A percentile compares a stretch with the other conserved stretches of the same genome.
These are phyloP conservation scores for Meredithiella fracta DNA, from an alignment of 2,329 filamentous ascomycete genomes.

Conservation along the genomic window DNA sequence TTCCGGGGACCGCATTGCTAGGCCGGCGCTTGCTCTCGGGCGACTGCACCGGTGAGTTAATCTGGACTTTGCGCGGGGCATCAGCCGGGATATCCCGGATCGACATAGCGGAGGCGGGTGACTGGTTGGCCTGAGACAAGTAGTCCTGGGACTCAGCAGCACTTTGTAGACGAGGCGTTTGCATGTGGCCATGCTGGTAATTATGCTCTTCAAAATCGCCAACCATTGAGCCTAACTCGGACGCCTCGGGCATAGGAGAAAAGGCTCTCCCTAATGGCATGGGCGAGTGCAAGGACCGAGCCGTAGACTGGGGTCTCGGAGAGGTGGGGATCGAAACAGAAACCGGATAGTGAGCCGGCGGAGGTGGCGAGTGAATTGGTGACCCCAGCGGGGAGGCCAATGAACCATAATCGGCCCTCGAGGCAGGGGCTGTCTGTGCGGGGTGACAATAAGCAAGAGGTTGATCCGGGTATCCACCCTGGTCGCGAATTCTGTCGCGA, in stretches of 20 bases:
- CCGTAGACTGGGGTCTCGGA: background rate
- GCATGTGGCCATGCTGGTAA: background rate
- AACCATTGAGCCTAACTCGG: constrained; percentile 8
- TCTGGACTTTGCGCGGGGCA: constrained; percentile 5
- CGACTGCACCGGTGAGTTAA: constrained; percentile 8
- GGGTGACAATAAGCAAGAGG: constrained; percentile 3
- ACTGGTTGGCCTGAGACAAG: background rate
- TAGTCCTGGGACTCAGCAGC: constrained; percentile 4
- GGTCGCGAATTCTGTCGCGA: constrained; percentile 12
- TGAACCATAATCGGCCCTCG: constrained; percentile 1
- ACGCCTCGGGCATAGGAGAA: constrained; percentile 7
- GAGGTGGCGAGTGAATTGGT: constrained; percentile 1
- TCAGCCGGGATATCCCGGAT: constrained; percentile 5
- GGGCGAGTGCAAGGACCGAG: constrained; percentile 5
- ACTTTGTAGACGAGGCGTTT: constrained; percentile 11
- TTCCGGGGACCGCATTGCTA: constrained; percentile 12
- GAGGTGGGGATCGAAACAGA: constrained; percentile 1
- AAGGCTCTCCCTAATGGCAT: constrained; percentile 3
- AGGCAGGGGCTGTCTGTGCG: background rate
- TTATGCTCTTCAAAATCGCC: background rate
- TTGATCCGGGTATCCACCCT: constrained; percentile 3
- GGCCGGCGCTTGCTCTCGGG: constrained; percentile 7
- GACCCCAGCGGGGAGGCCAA: background rate
- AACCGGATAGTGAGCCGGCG: constrained; percentile 4
- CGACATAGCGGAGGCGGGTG: constrained; percentile 3